Conservation (phyloP, 2,329 filamentous ascomycete genomes). For the Madurella fahalii region DNA sequence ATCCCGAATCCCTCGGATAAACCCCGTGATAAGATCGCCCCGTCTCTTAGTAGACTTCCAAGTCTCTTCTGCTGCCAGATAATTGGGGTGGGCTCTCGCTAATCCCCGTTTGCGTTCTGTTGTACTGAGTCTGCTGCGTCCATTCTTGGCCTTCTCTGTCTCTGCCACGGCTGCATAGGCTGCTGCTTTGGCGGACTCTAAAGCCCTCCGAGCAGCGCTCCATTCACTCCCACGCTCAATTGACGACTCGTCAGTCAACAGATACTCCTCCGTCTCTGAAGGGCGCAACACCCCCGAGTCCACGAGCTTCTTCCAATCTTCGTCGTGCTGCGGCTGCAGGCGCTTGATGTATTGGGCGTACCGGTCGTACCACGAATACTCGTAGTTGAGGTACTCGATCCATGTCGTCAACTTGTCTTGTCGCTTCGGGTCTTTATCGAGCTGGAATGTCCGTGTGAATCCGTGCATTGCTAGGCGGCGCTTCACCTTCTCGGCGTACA, state of each 20-base stretch:
- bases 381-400: conserved; percentile 37
- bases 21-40: conserved; percentile 20
- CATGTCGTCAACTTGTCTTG: conserved; percentile 36
- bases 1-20: conserved; percentile 3
- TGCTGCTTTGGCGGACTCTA: conserved; percentile 20
- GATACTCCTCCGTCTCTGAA: conserved; percentile 28
- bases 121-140: conserved; percentile 11
- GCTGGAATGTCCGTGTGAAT: conserved; percentile 29
- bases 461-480: conserved; percentile 28
- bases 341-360: conserved; percentile 21
- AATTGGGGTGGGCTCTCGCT: conserved; percentile 16
- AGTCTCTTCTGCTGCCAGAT: conserved; percentile 19
- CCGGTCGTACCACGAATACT: conserved; percentile 19
- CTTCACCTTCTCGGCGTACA: conserved; percentile 19
- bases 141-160: conserved; percentile 2
- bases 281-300: conserved; percentile 29
- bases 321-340: conserved; percentile 25
- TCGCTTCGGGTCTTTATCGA: conserved; percentile 28
- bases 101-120: conserved; percentile 12
- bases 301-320: conserved; percentile 33
- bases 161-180: conserved; percentile 4
- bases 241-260: conserved; percentile 13
- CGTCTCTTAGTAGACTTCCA: conserved; percentile 20
- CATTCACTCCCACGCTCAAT: conserved; percentile 16
- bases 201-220: conserved; percentile 18